phyloP scores from a whole-genome alignment of 2,329 filamentous ascomycete species.

The Fusarium penzigii region DNA sequence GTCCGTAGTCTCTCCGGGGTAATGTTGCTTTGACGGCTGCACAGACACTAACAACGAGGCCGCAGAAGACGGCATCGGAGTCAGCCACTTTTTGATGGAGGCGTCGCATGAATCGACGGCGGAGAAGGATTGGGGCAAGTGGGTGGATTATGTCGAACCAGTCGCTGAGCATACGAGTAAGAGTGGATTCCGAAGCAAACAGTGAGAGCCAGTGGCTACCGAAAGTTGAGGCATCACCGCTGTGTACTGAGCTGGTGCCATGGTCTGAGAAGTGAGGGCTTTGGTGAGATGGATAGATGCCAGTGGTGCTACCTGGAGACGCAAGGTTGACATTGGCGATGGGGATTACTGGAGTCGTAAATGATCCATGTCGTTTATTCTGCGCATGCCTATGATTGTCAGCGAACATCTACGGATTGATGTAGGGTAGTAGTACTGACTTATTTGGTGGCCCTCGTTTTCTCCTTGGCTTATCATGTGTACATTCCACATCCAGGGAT shows the following conservation, averaged over 20 bases:
- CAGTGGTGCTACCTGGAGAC: slow-evolving; percentile 1
- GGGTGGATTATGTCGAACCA: slow-evolving; percentile 41
- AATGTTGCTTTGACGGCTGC: slow-evolving; percentile 36
- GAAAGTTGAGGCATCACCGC: not conserved
- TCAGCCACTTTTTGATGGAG: slow-evolving; percentile 28
- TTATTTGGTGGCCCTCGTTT: slow-evolving; percentile 27
- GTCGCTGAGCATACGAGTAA: slow-evolving; percentile 28
- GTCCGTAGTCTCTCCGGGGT: slow-evolving; percentile 26
- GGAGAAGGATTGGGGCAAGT: slow-evolving; percentile 35
- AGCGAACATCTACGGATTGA: not conserved
- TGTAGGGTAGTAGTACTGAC: not conserved
- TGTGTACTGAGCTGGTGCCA: not conserved
- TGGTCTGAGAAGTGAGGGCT: slow-evolving; percentile 4
- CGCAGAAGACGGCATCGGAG: slow-evolving; percentile 32
- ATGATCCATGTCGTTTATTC: not conserved
- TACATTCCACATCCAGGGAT: slow-evolving; percentile 20
- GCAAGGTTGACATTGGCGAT: not conserved
- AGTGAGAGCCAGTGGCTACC: slow-evolving; percentile 15
- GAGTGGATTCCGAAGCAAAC: slow-evolving; percentile 15
- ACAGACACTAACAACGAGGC: slow-evolving; percentile 37
- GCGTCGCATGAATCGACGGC: slow-evolving; percentile 32
- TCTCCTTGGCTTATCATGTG: slow-evolving; percentile 19
- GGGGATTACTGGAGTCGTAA: not conserved
- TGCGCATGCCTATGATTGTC: slow-evolving; percentile 10
- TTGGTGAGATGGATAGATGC: slow-evolving; percentile 2